Evolutionary conservation across 179 eudicot genomes (phyloP).

Genomic region (Silene vulgaris): DNA sequence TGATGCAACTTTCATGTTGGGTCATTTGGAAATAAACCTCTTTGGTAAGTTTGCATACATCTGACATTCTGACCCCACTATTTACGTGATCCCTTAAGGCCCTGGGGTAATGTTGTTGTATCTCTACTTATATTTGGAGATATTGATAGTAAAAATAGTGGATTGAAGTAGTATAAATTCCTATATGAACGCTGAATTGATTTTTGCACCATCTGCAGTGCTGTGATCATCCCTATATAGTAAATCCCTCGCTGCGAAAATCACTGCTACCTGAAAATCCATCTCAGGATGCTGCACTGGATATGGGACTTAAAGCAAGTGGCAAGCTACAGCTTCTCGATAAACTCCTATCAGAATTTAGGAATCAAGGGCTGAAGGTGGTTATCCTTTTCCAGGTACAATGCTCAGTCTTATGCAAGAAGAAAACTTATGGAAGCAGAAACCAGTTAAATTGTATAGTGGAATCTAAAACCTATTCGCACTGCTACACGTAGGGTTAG

Average conservation of each 20-base stretch:
- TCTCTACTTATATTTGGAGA: too few relatives aligned
- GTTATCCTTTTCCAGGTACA: conserved; percentile 79
- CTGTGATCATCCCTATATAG: conserved; percentile 86
- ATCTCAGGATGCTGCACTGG: conserved; percentile 36
- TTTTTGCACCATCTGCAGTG: conserved; percentile 44
- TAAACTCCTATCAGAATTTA: conserved; percentile 50
- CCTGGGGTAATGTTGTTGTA: too few relatives aligned
- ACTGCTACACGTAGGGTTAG: background rate
- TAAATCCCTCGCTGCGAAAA: conserved; percentile 44
- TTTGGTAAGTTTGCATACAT: too few relatives aligned
- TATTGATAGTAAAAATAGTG: too few relatives aligned
- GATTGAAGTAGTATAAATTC: too few relatives aligned
- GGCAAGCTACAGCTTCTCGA: conserved; percentile 80
- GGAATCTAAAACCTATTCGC: too few relatives aligned
- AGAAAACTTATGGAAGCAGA: background rate
- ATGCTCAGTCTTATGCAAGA: background rate
- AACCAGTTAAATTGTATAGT: background rate
- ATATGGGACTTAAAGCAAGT: conserved; percentile 75
- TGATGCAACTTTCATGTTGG: too few relatives aligned
- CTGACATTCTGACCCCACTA: too few relatives aligned
- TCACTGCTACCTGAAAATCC: conserved; percentile 34
- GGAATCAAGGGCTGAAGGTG: conserved; percentile 44
- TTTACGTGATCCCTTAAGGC: too few relatives aligned
- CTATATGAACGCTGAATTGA: background rate
- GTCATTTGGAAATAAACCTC: too few relatives aligned